phyloP scores from a whole-genome alignment of 2,329 filamentous ascomycete genomes.

The Clonostachys rosea region DNA sequence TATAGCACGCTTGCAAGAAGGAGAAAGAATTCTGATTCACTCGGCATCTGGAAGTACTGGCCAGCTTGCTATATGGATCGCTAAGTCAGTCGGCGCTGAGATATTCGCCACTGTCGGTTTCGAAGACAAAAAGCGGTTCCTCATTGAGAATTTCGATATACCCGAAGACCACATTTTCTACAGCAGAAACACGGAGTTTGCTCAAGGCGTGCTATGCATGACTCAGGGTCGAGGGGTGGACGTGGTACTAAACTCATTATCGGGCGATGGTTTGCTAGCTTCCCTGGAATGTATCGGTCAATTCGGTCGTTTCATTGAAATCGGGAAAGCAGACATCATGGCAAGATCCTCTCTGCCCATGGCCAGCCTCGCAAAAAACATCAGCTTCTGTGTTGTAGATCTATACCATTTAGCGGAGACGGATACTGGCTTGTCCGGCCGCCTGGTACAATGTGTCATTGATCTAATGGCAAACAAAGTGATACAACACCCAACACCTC shows the following conservation, averaged over 20 bases:
- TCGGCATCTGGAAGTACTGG: slow-evolving; percentile 24
- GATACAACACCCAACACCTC: too few relatives aligned
- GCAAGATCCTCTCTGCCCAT: slow-evolving; percentile 5
- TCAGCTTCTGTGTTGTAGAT: slow-evolving; percentile 7
- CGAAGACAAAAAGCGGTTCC: slow-evolving; percentile 18
- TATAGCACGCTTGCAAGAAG: slow-evolving; percentile 15
- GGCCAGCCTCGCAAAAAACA: slow-evolving; percentile 8
- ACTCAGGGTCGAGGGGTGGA: slow-evolving; percentile 23
- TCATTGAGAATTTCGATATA: slow-evolving; percentile 18
- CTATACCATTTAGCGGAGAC: background rate
- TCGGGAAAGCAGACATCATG: slow-evolving; percentile 22
- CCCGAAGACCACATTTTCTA: slow-evolving; percentile 21
- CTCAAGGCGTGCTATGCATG: slow-evolving; percentile 11
- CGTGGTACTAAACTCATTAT: slow-evolving; percentile 23
- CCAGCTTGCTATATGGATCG: slow-evolving; percentile 21
- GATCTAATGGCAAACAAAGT: too few relatives aligned
- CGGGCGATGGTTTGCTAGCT: slow-evolving; percentile 17
- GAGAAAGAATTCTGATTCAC: slow-evolving; percentile 21
- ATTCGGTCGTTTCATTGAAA: slow-evolving; percentile 26
- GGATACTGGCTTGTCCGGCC: too few relatives aligned
- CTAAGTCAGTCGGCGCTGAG: slow-evolving; percentile 14
- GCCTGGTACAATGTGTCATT: too few relatives aligned
- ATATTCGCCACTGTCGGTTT: slow-evolving; percentile 11
- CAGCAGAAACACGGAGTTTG: slow-evolving; percentile 18
- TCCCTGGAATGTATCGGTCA: slow-evolving; percentile 26